Conservation (phyloP, 495 filamentous ascomycete species). For the Penicillium soppii region DNA sequence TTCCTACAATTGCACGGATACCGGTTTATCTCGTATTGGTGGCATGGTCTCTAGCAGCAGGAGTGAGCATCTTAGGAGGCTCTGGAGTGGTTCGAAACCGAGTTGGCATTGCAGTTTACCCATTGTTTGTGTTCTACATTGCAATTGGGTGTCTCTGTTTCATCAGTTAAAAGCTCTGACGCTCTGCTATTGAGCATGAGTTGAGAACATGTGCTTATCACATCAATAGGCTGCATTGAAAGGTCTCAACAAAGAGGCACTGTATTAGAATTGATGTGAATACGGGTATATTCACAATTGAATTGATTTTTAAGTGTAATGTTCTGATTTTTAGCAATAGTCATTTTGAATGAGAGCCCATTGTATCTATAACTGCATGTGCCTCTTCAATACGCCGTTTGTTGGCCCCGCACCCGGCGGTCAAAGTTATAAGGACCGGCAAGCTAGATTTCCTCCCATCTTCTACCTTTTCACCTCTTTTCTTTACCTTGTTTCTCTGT, state of each 20-base stretch:
- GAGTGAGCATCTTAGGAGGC: slow-evolving; percentile 91
- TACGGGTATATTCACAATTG: slow-evolving; percentile 4
- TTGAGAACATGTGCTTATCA: neutral
- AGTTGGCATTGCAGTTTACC: slow-evolving; percentile 92
- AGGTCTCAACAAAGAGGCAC: neutral
- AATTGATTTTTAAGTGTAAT: neutral
- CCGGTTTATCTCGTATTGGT: slow-evolving; percentile 87
- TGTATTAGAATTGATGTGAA: neutral
- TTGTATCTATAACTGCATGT: no score
- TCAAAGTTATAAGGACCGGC: slow-evolving; percentile 1
- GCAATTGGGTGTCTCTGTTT: slow-evolving; percentile 93
- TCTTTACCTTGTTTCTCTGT: neutral
- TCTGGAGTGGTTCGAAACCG: slow-evolving; percentile 94
- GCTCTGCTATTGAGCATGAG: neutral
- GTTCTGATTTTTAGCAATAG: neutral
- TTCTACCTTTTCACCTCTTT: neutral
- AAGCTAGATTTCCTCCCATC: neutral
- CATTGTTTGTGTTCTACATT: slow-evolving; percentile 93
- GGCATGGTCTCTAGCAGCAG: slow-evolving; percentile 89
- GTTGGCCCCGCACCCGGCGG: slow-evolving; percentile 11
- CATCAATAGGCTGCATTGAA: neutral
- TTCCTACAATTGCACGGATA: slow-evolving; percentile 76
- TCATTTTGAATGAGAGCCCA: no score
- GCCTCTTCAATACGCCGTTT: neutral
- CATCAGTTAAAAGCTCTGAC: slow-evolving; percentile 78